These are phyloP conservation scores for Pyrus communis DNA, from an alignment of 306 rosid genomes.

Conservation along the genomic window DNA sequence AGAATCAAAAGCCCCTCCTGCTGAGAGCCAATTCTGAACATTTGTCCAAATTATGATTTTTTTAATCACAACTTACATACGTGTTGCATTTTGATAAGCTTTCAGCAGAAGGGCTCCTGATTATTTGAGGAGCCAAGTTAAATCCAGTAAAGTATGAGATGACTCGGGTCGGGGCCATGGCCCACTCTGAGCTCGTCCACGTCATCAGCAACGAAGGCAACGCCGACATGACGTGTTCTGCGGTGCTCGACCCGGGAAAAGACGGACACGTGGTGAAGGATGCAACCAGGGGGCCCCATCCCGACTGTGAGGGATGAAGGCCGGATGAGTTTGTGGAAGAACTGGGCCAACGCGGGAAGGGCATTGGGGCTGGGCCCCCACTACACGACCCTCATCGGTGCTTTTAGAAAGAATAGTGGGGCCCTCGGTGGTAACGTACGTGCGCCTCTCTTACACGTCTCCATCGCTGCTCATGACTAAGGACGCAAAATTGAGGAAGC, in stretches of 20 bases:
- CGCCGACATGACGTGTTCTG: slow-evolving; percentile 24
- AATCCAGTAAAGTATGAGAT: neutral
- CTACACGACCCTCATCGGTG: slow-evolving; percentile 3
- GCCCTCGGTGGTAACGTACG: slow-evolving; percentile 30
- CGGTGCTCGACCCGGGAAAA: neutral
- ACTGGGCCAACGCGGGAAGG: slow-evolving; percentile 47
- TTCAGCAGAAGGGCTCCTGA: too few relatives aligned
- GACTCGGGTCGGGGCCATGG: neutral
- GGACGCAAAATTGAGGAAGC: neutral
- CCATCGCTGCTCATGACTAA: neutral
- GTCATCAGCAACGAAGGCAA: slow-evolving; percentile 4
- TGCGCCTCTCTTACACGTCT: slow-evolving; percentile 39
- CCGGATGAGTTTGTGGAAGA: neutral
- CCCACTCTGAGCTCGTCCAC: slow-evolving; percentile 10
- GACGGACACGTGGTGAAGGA: slow-evolving; percentile 29
- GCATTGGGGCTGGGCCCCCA: slow-evolving; percentile 28
- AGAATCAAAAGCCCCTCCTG: too few relatives aligned
- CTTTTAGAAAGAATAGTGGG: neutral
- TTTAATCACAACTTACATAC: too few relatives aligned
- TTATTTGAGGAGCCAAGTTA: too few relatives aligned
- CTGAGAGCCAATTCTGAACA: too few relatives aligned
- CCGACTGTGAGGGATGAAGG: neutral
- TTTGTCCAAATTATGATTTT: too few relatives aligned
- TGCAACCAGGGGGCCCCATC: slow-evolving; percentile 7
- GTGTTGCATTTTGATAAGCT: too few relatives aligned